These are phyloP conservation scores for Glaciozyma martinii DNA, from an alignment of 768 basidiomycete genomes.

Conservation along the genomic window DNA sequence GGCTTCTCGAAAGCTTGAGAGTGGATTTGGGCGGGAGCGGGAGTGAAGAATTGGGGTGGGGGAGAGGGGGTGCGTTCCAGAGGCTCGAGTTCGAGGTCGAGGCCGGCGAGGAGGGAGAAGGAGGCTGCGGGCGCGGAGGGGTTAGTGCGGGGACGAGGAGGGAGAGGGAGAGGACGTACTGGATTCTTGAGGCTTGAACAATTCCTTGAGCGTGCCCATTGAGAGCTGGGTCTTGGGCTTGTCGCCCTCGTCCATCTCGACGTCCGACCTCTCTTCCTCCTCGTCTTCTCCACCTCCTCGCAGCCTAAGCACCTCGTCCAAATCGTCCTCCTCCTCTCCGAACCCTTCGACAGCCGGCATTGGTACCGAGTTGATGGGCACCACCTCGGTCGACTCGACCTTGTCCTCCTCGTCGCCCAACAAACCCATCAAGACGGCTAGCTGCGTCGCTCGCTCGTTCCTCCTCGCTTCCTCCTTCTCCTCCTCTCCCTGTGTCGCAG, in stretches of 20 bases:
- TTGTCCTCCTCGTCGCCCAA: conserved; percentile 7
- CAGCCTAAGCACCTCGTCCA: background rate
- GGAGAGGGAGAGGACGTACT: background rate
- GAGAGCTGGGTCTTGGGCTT: background rate
- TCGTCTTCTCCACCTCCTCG: conserved; percentile 14
- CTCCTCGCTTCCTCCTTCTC: conserved; percentile 1
- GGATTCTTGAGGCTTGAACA: conserved; percentile 24
- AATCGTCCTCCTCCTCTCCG: conserved; percentile 19
- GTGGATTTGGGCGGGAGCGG: background rate
- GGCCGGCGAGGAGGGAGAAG: conserved; percentile 23
- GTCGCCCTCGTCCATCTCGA: conserved; percentile 1
- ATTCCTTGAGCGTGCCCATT: conserved; percentile 11
- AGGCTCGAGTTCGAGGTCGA: conserved; percentile 26
- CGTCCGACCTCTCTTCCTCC: background rate
- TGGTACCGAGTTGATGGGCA: background rate
- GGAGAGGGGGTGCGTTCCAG: conserved; percentile 7
- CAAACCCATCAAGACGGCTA: conserved; percentile 1
- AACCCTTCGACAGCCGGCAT: conserved; percentile 28
- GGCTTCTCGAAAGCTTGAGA: conserved; percentile 9
- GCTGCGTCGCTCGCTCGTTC: conserved; percentile 3
- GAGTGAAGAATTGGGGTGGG: background rate
- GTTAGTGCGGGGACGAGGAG: background rate
- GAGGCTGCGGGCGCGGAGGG: background rate
- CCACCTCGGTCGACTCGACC: background rate
- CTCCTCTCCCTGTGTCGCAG: conserved; percentile 6